These are phyloP conservation scores for Kazachstania sp. DNA, from an alignment of 1,139 yeast species.

Conservation along the genomic window DNA sequence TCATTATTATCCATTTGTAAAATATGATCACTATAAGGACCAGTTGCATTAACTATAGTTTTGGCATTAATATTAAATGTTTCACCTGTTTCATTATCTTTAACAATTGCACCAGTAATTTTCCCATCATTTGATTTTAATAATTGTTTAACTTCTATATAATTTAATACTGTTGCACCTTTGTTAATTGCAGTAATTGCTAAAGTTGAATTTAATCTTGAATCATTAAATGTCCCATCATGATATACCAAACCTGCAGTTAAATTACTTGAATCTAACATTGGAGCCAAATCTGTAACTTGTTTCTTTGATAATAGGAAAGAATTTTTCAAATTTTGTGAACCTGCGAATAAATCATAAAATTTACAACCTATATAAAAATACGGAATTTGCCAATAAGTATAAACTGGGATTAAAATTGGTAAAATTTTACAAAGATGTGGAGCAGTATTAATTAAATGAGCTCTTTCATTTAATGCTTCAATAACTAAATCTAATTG, in stretches of 20 bases:
- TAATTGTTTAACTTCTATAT: constrained; percentile 70
- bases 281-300: constrained; percentile 76
- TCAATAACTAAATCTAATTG: constrained; percentile 90
- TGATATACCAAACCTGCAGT: constrained; percentile 91
- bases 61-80: constrained; percentile 55
- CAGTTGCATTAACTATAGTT: constrained; percentile 84
- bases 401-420: constrained; percentile 89
- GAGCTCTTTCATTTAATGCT: constrained; percentile 87
- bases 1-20: constrained; percentile 80
- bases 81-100: constrained; percentile 66
- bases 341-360: constrained; percentile 91
- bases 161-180: constrained; percentile 88
- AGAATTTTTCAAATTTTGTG: constrained; percentile 72
- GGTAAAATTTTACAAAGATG: constrained; percentile 83
- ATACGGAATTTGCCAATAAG: constrained; percentile 95
- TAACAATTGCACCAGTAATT: constrained; percentile 67
- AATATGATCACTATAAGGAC: constrained; percentile 80
- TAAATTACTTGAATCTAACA: constrained; percentile 69
- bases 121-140: constrained; percentile 53
- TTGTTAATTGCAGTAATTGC: constrained; percentile 78
- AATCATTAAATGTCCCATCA: constrained; percentile 90
- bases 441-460: constrained; percentile 86
- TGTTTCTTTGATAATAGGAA: constrained; percentile 62
- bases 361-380: constrained; percentile 86
- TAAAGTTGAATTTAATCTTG: constrained; percentile 80